Evolutionary conservation across 1,139 yeast species (phyloP).

Genomic region (Pichia sp.): DNA sequence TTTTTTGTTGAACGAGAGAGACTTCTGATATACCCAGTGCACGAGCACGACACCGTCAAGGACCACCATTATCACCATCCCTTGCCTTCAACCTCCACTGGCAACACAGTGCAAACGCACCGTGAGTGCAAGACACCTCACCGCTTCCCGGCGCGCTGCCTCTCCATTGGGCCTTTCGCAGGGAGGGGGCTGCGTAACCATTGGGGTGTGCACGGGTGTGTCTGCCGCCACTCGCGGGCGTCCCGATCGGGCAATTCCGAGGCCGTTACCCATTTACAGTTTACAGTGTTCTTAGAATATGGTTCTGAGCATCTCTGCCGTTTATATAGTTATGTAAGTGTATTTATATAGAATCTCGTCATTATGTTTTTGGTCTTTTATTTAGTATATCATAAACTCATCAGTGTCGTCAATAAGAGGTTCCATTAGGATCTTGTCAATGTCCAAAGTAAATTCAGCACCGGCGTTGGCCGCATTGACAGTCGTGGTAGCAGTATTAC

Average conservation of each 20-base stretch:
- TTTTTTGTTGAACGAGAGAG: not conserved
- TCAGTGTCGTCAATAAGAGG: conserved; percentile 7
- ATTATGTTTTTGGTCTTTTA: not conserved
- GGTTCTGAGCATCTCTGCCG: too few relatives aligned
- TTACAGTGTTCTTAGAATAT: too few relatives aligned
- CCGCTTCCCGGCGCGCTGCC: conserved; percentile 1
- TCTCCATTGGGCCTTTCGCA: conserved; percentile 1
- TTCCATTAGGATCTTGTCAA: conserved; percentile 2
- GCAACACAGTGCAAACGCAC: too few relatives aligned
- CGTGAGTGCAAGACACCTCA: too few relatives aligned
- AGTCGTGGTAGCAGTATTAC: too few relatives aligned
- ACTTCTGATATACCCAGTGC: not conserved
- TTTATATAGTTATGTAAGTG: too few relatives aligned
- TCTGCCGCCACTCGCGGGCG: too few relatives aligned
- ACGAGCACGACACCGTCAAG: too few relatives aligned
- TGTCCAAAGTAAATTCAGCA: not conserved
- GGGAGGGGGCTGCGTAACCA: conserved; percentile 14
- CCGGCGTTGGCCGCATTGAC: not conserved
- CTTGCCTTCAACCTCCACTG: not conserved
- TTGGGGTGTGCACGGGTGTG: conserved; percentile 7
- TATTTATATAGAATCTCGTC: not conserved
- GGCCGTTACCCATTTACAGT: too few relatives aligned
- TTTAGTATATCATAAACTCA: conserved; percentile 16
- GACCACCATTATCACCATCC: not conserved
- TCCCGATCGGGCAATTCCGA: not conserved